Evolutionary conservation across 441 rosid species (phyloP).

Genomic region (Gossypium gossypioides): DNA sequence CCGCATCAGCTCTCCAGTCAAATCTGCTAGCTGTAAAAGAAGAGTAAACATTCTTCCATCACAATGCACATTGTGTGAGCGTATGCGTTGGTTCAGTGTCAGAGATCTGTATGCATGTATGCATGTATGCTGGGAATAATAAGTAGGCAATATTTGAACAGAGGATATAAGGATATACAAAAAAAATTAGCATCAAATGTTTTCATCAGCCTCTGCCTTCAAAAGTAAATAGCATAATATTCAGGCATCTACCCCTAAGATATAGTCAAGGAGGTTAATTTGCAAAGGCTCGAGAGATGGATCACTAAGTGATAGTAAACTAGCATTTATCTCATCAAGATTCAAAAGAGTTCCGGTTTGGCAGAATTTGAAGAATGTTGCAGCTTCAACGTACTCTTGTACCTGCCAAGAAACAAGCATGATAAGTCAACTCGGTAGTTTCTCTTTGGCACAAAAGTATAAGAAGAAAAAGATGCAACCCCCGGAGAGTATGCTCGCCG

Average conservation of each 20-base stretch:
- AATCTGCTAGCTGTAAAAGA: constrained; percentile 68
- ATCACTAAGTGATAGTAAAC: constrained; percentile 49
- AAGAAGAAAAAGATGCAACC: constrained; percentile 29
- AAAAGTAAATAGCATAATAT: constrained; percentile 5
- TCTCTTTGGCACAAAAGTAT: neutral
- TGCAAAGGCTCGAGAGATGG: constrained; percentile 65
- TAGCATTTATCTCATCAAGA: constrained; percentile 71
- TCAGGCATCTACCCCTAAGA: constrained; percentile 59
- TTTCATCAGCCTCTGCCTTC: neutral
- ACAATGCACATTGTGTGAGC: neutral
- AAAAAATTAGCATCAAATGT: neutral
- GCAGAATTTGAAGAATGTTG: constrained; percentile 75
- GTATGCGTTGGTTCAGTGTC: neutral
- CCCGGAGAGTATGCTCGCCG: constrained; percentile 87
- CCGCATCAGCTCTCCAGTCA: constrained; percentile 94
- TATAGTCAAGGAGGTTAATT: constrained; percentile 75
- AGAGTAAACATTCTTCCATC: neutral
- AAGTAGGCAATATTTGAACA: neutral
- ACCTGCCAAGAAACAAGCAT: constrained; percentile 39
- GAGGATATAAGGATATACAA: neutral
- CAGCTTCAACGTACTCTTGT: constrained; percentile 93
- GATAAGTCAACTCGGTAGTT: constrained; percentile 2
- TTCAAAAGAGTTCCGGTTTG: constrained; percentile 50
- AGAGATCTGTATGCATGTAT: neutral
- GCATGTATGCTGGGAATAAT: neutral